Evolutionary conservation across 176 grass and related monocot species (phyloP), one percentile per base, ranked within the genome.

Genomic region (Oryza rufipogon): DNA sequence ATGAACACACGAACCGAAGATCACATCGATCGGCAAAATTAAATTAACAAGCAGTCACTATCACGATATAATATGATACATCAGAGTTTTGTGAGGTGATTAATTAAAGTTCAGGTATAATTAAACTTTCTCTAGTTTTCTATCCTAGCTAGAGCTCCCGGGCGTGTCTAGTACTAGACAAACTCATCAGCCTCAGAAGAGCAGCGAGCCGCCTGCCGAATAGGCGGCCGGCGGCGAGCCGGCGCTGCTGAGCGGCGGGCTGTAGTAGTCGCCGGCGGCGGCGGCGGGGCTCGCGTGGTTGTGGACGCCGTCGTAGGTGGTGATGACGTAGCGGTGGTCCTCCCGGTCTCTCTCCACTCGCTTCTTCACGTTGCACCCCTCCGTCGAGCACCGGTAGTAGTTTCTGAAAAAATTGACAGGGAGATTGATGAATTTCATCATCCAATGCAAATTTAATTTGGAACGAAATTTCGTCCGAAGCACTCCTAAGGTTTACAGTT

Each of bases 271-370:
- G 33, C 22, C 25, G 68, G 58, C 69, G 83, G 44, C 69, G 83
- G 2, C 19, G 54, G 5, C 16, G 54, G 74, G 91, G 68, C 75
- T 73, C 0, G 64, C 71, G 79, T 94, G 92, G 76, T 91, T 94
- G 81, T 94, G 92, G 19, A 91, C 68, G 64, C 92, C 92, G 56
- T 94, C 89, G 77, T 94, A 94, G 49, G 87, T 85, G 66, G 89
- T 91, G 87, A 91, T 82, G 42, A 94, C 89, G 61, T 89, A 94
- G 33, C 68, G 47, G 2, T 87, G 33, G 70, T 94, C 92, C 1
- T 94, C 69, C 1, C 84, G 76, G 60, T 94, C 89, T 61, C 92
- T 74, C 70, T 94, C 89, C 4, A 94, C 89, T 25, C 76, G 87
- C 81, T 94, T 94, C 89, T 91, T 94, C 77, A 94, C 87, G 64